These are phyloP conservation scores for Phytophthora pinifolia DNA, from an alignment of 352 stramenopile genomes.

Conservation along the genomic window DNA sequence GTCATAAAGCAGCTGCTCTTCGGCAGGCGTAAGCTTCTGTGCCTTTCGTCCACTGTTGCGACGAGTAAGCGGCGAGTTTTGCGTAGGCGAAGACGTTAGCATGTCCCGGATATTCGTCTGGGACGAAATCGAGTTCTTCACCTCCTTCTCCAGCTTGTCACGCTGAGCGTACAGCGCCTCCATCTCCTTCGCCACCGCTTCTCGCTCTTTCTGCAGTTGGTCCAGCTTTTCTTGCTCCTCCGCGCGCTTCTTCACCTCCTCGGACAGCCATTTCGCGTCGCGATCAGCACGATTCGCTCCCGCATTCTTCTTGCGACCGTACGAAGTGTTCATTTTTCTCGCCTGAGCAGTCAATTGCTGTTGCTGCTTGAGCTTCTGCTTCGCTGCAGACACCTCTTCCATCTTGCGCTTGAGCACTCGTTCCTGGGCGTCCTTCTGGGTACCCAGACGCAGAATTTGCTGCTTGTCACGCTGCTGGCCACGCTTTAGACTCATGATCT, in stretches of 20 bases:
- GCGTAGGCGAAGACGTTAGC: slow-evolving; percentile 65
- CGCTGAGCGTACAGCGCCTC: slow-evolving; percentile 74
- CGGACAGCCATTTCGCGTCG: slow-evolving; percentile 81
- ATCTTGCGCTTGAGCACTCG: slow-evolving; percentile 87
- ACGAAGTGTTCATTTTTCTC: slow-evolving; percentile 56
- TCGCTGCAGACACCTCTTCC: slow-evolving; percentile 80
- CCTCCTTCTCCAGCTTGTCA: slow-evolving; percentile 67
- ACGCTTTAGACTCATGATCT: slow-evolving; percentile 84
- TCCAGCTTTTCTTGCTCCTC: slow-evolving; percentile 86
- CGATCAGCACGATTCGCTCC: slow-evolving; percentile 36
- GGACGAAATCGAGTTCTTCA: slow-evolving; percentile 61
- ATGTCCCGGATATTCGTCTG: slow-evolving; percentile 78
- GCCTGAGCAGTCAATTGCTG: slow-evolving; percentile 74
- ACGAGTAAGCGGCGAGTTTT: slow-evolving; percentile 41
- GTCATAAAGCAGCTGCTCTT: slow-evolving; percentile 81
- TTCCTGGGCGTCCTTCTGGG: slow-evolving; percentile 84
- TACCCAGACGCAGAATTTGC: slow-evolving; percentile 77
- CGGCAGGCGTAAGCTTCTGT: slow-evolving; percentile 69
- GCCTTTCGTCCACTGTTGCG: slow-evolving; percentile 47
- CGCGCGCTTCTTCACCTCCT: slow-evolving; percentile 80
- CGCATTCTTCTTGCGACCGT: slow-evolving; percentile 54
- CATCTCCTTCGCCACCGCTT: slow-evolving; percentile 80
- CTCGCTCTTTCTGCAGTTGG: slow-evolving; percentile 76
- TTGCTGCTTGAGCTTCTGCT: slow-evolving; percentile 83
- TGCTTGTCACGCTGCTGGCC: slow-evolving; percentile 82